A percentile compares a stretch with the other conserved stretches of the same genome.
These are phyloP conservation scores for Prosopis cineraria DNA, from an alignment of 306 rosid genomes.

Conservation along the genomic window DNA sequence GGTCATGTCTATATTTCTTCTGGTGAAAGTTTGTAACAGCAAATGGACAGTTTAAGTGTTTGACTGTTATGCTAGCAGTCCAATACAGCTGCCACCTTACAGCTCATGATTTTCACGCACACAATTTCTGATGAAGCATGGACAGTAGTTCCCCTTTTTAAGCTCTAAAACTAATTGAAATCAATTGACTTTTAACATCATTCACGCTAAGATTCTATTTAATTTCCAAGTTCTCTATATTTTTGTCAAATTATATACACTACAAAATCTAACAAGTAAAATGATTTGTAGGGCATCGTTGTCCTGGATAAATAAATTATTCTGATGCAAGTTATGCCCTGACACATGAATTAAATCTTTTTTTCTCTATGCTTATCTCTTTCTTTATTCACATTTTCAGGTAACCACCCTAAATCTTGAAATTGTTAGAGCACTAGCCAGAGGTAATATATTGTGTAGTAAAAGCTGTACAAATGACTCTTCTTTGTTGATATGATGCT, in stretches of 20 bases:
- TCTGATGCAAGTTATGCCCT: not conserved
- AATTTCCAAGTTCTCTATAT: not conserved
- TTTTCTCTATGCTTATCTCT: slow-evolving; percentile 28
- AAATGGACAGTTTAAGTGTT: slow-evolving; percentile 9
- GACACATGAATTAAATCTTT: slow-evolving; percentile 10
- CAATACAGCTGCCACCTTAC: not conserved
- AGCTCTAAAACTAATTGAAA: slow-evolving; percentile 1
- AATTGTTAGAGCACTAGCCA: slow-evolving; percentile 90
- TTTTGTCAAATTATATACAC: not conserved
- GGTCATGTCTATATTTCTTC: slow-evolving; percentile 7
- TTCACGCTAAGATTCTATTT: not conserved
- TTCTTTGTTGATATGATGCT: not conserved
- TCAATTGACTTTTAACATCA: not conserved
- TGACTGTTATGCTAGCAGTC: not conserved
- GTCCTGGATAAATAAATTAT: slow-evolving; percentile 4
- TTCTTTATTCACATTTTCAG: slow-evolving; percentile 53
- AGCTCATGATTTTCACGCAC: not conserved
- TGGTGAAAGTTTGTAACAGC: not conserved
- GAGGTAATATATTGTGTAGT: slow-evolving; percentile 58
- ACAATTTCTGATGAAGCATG: slow-evolving; percentile 15
- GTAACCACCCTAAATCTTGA: slow-evolving; percentile 89
- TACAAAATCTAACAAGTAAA: not conserved
- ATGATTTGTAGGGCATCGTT: not conserved
- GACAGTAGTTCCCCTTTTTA: not conserved
- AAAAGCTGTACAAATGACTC: slow-evolving; percentile 1